Percentiles rank a stretch among this genome's conserved stretches.
These are phyloP conservation scores for Artemisia argyi DNA, from an alignment of 129 eudicot species.

Conservation along the genomic window DNA sequence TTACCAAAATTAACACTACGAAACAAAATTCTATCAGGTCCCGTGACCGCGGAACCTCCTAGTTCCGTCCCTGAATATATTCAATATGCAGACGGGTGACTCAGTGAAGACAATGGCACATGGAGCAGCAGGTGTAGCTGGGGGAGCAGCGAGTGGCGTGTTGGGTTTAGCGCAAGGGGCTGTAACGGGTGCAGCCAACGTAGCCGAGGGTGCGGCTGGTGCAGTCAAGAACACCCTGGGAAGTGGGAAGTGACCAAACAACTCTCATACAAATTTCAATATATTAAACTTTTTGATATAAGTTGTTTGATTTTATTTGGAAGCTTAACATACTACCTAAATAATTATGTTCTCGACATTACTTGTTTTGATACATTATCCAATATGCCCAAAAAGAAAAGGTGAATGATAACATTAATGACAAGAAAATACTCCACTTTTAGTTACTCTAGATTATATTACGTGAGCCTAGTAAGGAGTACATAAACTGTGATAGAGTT, in stretches of 20 bases:
- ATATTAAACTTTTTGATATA: neutral
- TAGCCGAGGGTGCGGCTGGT: slow-evolving; percentile 68
- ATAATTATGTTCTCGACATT: neutral
- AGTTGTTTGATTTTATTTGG: too few species aligned
- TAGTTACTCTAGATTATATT: too few species aligned
- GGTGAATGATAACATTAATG: too few species aligned
- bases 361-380: too few species aligned
- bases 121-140: slow-evolving; percentile 68
- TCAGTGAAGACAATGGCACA: slow-evolving; percentile 75
- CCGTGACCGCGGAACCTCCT: too few species aligned
- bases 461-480: too few species aligned
- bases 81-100: slow-evolving; percentile 55
- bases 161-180: slow-evolving; percentile 69
- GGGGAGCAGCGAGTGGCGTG: slow-evolving; percentile 65
- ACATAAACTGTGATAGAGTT: too few species aligned
- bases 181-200: slow-evolving; percentile 63
- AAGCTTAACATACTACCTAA: neutral
- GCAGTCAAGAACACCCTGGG: slow-evolving; percentile 53
- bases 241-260: slow-evolving; percentile 8
- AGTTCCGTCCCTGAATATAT: too few species aligned
- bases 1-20: too few species aligned
- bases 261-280: neutral
- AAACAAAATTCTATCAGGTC: too few species aligned
- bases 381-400: too few species aligned
- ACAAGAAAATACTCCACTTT: too few species aligned